Conservation (phyloP, 768 basidiomycete genomes). For the Suillus variegatus region DNA sequence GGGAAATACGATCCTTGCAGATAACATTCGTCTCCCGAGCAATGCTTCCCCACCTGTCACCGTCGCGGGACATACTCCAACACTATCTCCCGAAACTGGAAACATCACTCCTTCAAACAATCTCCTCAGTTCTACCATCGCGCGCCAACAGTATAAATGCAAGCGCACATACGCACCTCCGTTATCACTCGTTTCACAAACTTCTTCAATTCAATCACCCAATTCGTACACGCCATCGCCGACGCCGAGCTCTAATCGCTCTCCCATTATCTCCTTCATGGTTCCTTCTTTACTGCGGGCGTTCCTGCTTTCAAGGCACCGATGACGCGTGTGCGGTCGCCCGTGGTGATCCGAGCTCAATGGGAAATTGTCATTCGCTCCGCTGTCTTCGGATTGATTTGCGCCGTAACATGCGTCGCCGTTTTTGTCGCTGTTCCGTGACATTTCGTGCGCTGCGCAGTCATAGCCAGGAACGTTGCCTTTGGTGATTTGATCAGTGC, state of each 20-base stretch:
- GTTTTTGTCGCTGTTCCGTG: constrained; percentile 32
- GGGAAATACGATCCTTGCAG: background rate
- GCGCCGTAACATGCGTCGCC: constrained; percentile 31
- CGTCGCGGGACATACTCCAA: background rate
- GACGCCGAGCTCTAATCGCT: constrained; percentile 10
- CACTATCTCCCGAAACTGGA: background rate
- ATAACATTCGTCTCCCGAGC: background rate
- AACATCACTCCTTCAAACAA: background rate
- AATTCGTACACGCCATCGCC: background rate
- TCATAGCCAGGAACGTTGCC: background rate
- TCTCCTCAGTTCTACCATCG: constrained; percentile 13
- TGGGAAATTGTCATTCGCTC: constrained; percentile 83
- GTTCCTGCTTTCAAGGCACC: constrained; percentile 76
- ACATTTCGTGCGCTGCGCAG: constrained; percentile 14
- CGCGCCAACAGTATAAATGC: constrained; percentile 33
- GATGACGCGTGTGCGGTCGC: constrained; percentile 67
- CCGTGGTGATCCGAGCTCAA: constrained; percentile 74
- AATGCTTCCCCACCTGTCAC: background rate
- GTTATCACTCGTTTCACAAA: constrained; percentile 3
- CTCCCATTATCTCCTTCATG: constrained; percentile 3
- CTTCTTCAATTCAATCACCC: background rate
- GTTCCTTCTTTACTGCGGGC: constrained; percentile 34
- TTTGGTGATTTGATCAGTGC: background rate
- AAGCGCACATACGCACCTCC: constrained; percentile 12
- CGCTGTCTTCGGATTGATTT: constrained; percentile 45